phyloP scores from a whole-genome alignment of 768 basidiomycete species.

The Tephrocybe sp. region DNA sequence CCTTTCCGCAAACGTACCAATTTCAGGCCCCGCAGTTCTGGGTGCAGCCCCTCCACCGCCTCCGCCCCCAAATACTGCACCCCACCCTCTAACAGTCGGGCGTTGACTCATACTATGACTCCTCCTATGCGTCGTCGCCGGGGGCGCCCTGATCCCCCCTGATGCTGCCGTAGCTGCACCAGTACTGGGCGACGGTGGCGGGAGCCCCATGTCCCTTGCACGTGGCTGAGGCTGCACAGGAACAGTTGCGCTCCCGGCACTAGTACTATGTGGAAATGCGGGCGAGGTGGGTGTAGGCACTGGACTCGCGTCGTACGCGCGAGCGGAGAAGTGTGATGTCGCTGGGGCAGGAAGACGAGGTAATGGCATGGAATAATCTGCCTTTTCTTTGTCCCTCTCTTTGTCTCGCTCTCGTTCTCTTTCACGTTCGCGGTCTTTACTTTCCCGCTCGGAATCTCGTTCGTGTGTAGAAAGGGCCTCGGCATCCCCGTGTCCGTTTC shows the following conservation, averaged over 20 bases:
- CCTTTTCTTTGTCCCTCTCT: slow-evolving; percentile 27
- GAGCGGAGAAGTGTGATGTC: slow-evolving; percentile 76
- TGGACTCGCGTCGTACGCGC: slow-evolving; percentile 70
- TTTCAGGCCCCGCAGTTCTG: slow-evolving; percentile 67
- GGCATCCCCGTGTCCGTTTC: too few species aligned
- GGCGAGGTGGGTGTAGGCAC: slow-evolving; percentile 62
- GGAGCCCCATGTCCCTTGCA: slow-evolving; percentile 61
- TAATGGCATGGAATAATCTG: slow-evolving; percentile 82
- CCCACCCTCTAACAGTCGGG: slow-evolving; percentile 59
- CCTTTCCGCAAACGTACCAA: slow-evolving; percentile 51
- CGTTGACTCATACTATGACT: slow-evolving; percentile 85
- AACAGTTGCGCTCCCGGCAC: too few species aligned
- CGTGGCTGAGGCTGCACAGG: slow-evolving; percentile 56
- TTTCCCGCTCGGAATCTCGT: neutral
- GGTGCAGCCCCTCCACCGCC: slow-evolving; percentile 37
- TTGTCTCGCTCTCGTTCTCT: neutral
- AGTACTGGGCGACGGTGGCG: slow-evolving; percentile 37
- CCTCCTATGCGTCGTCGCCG: slow-evolving; percentile 75
- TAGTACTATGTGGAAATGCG: slow-evolving; percentile 46
- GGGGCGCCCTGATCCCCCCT: slow-evolving; percentile 73
- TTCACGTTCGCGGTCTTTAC: neutral
- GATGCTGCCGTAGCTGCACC: slow-evolving; percentile 21
- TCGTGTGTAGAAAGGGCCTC: too few species aligned
- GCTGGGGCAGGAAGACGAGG: slow-evolving; percentile 81
- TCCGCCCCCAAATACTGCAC: slow-evolving; percentile 57